Conservation (phyloP, 2,329 filamentous ascomycete genomes). For the Pseudopithomyces chartarum region DNA sequence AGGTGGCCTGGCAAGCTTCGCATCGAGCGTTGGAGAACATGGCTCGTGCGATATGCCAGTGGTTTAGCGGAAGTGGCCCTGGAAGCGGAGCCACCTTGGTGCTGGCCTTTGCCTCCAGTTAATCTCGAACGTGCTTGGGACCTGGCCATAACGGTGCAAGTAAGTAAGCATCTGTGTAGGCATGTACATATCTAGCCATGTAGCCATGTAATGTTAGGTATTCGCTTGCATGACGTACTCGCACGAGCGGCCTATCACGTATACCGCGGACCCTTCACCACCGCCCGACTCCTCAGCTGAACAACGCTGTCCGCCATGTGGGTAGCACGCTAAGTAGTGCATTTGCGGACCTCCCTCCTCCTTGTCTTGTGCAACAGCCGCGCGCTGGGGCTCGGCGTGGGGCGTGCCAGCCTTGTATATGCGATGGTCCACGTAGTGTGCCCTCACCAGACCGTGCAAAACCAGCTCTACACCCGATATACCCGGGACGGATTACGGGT, state of each 20-base stretch:
- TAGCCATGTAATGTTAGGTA: too few relatives aligned
- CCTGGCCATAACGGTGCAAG: background rate
- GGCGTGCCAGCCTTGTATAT: background rate
- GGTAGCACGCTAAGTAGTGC: background rate
- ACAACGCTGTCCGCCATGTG: conserved; percentile 1
- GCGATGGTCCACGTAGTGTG: too few relatives aligned
- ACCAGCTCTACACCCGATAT: background rate
- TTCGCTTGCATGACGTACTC: background rate
- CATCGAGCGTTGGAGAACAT: conserved; percentile 7
- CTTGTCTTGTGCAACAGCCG: too few relatives aligned
- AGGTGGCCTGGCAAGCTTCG: background rate
- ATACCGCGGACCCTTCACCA: background rate
- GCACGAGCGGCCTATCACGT: background rate
- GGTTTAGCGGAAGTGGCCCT: background rate
- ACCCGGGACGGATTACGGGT: background rate
- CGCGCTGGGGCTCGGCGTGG: background rate
- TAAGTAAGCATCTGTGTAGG: too few relatives aligned
- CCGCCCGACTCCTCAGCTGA: background rate
- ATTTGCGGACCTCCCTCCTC: too few relatives aligned
- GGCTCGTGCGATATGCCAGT: conserved; percentile 14
- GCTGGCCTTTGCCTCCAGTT: background rate
- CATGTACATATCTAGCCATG: too few relatives aligned
- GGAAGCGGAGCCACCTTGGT: background rate
- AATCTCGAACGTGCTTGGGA: conserved; percentile 1
- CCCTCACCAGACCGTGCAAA: background rate